Conservation (phyloP, 1,284 basidiomycete genomes). For the Austroboletus novae-zelandiae region DNA sequence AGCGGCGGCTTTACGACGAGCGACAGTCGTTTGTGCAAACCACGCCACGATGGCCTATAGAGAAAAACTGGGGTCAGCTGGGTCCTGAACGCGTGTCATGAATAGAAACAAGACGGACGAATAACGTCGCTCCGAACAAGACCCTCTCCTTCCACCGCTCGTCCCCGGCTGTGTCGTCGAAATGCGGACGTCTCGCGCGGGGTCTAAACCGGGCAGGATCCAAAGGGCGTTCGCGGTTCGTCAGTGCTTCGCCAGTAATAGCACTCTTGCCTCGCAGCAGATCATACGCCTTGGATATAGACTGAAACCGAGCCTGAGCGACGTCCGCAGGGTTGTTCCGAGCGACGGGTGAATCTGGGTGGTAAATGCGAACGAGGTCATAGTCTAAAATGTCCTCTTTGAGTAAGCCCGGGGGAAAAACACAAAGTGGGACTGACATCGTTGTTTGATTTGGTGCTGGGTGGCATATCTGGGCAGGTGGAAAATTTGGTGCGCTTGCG, state of each 20-base stretch:
- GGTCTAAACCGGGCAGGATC: constrained; percentile 29
- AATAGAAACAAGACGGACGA: constrained; percentile 38
- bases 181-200: constrained; percentile 23
- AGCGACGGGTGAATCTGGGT: constrained; percentile 61
- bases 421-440: constrained; percentile 48
- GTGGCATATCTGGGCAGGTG: constrained; percentile 57
- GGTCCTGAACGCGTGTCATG: neutral
- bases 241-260: constrained; percentile 19
- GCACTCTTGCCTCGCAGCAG: constrained; percentile 44
- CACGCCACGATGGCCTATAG: constrained; percentile 27
- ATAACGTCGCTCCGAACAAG: constrained; percentile 45
- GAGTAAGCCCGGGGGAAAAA: constrained; percentile 5
- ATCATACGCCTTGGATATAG: constrained; percentile 61
- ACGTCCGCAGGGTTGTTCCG: constrained; percentile 44
- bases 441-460: constrained; percentile 57
- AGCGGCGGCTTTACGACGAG: constrained; percentile 21
- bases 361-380: constrained; percentile 67
- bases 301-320: constrained; percentile 58
- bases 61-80: neutral
- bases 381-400: constrained; percentile 46
- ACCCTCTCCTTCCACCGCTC: constrained; percentile 58
- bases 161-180: constrained; percentile 34
- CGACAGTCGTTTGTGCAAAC: constrained; percentile 25
- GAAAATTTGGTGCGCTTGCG: constrained; percentile 69
- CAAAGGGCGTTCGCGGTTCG: constrained; percentile 22